A percentile compares a stretch with the other conserved stretches of the same genome.
Evolutionary conservation across 495 filamentous ascomycete species (phyloP).

Genomic region (Neurospora sp.): DNA sequence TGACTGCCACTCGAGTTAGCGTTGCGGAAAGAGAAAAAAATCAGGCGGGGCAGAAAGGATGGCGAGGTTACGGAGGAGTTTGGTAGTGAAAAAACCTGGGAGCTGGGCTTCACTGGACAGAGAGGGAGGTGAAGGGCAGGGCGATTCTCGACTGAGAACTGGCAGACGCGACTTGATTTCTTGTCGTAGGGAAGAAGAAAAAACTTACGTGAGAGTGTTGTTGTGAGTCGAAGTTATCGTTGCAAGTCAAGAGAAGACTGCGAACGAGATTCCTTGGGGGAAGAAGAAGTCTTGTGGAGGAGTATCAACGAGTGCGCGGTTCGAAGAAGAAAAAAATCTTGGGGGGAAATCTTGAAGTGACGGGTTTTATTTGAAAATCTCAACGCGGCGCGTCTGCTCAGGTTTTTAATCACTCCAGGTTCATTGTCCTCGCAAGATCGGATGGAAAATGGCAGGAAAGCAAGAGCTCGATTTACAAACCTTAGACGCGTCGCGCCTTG

Average conservation of each 20-base stretch:
- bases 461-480: neutral
- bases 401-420: neutral
- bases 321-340: neutral
- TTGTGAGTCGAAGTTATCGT: no score
- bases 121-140: neutral
- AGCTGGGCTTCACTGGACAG: neutral
- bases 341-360: neutral
- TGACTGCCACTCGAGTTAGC: neutral
- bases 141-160: neutral
- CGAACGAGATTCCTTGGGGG: no score
- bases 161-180: neutral
- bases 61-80: neutral
- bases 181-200: neutral
- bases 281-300: neutral
- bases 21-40: neutral
- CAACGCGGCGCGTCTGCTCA: neutral
- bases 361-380: neutral
- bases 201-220: no score
- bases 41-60: neutral
- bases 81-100: neutral
- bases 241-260: no score
- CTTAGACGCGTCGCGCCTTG: neutral
- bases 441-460: neutral
- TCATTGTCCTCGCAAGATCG: neutral
- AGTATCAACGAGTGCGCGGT: neutral